A percentile compares a stretch with the other conserved stretches of the same genome.
These are phyloP conservation scores for Pythium grandisporangium DNA, from an alignment of 352 stramenopile genomes.

Conservation along the genomic window DNA sequence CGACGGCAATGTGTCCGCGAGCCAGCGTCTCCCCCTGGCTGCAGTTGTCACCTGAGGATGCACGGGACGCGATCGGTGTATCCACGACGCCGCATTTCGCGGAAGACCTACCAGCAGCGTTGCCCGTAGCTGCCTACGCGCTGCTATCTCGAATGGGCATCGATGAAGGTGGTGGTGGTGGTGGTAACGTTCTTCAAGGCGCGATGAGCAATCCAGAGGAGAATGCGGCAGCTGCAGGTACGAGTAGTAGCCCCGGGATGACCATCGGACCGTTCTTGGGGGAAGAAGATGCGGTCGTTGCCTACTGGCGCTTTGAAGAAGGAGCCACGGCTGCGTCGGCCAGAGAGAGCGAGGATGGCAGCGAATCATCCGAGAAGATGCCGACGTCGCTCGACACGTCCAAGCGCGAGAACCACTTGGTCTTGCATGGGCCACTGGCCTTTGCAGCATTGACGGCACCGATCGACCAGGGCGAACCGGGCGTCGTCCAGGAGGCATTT, in stretches of 20 bases:
- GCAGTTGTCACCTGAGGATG: slow-evolving; percentile 51
- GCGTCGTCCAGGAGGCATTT: slow-evolving; percentile 64
- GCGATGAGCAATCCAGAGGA: no score
- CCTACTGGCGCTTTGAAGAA: slow-evolving; percentile 85
- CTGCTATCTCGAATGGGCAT: no score
- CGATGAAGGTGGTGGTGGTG: no score
- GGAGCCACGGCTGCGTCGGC: slow-evolving; percentile 19
- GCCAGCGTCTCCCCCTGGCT: slow-evolving; percentile 54
- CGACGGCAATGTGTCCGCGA: slow-evolving; percentile 5
- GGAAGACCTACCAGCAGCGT: no score
- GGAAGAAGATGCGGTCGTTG: slow-evolving; percentile 76
- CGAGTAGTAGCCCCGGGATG: no score
- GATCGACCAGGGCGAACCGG: slow-evolving; percentile 62
- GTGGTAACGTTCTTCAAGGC: no score
- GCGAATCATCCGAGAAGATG: slow-evolving; percentile 23
- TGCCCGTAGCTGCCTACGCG: no score
- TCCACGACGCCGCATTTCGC: slow-evolving; percentile 31
- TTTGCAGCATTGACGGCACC: slow-evolving; percentile 31
- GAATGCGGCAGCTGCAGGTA: no score
- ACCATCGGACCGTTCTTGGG: slow-evolving; percentile 79
- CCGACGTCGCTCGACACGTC: slow-evolving; percentile 75
- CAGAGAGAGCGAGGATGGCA: slow-evolving; percentile 6
- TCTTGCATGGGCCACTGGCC: slow-evolving; percentile 33
- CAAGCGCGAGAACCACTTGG: slow-evolving; percentile 72
- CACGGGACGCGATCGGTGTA: slow-evolving; percentile 47